A percentile compares a stretch with the other conserved stretches of the same genome.
phyloP scores from a whole-genome alignment of 192 early-diverging fungal genomes.

The Coemansia sp. region DNA sequence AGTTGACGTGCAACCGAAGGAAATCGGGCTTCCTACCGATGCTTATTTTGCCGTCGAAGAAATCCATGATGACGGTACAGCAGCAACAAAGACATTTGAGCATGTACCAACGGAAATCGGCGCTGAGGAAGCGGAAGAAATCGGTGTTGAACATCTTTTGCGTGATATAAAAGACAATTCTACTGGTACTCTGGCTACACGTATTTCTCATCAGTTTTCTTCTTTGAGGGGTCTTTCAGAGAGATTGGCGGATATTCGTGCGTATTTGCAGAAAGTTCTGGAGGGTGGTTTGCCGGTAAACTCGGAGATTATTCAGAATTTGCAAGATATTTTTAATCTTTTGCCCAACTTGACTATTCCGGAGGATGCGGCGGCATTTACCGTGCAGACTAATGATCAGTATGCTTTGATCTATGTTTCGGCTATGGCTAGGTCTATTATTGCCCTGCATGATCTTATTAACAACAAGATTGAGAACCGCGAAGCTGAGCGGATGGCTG shows the following conservation, averaged over 20 bases:
- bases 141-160: slow-evolving; percentile 97
- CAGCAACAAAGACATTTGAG: slow-evolving; percentile 94
- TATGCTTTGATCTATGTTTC: slow-evolving; percentile 92
- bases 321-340: slow-evolving; percentile 98
- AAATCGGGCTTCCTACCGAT: slow-evolving; percentile 91
- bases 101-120: slow-evolving; percentile 95
- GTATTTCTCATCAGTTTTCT: slow-evolving; percentile 87
- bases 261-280: slow-evolving; percentile 88
- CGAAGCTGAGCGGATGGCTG: slow-evolving; percentile 43
- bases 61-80: slow-evolving; percentile 97
- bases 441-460: slow-evolving; percentile 96
- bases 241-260: slow-evolving; percentile 82
- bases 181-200: slow-evolving; percentile 92
- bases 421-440: slow-evolving; percentile 87
- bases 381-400: slow-evolving; percentile 95
- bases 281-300: slow-evolving; percentile 85
- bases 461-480: slow-evolving; percentile 95
- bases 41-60: slow-evolving; percentile 98
- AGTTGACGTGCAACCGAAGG: slow-evolving; percentile 93
- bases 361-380: slow-evolving; percentile 79
- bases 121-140: slow-evolving; percentile 99
- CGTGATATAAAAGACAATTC: slow-evolving; percentile 98
- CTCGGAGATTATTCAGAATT: slow-evolving; percentile 95
- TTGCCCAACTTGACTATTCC: slow-evolving; percentile 86
- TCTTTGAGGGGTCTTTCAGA: slow-evolving; percentile 87